These are phyloP conservation scores for Pyrenophora teres DNA, from an alignment of 2,329 filamentous ascomycete species.

Conservation along the genomic window DNA sequence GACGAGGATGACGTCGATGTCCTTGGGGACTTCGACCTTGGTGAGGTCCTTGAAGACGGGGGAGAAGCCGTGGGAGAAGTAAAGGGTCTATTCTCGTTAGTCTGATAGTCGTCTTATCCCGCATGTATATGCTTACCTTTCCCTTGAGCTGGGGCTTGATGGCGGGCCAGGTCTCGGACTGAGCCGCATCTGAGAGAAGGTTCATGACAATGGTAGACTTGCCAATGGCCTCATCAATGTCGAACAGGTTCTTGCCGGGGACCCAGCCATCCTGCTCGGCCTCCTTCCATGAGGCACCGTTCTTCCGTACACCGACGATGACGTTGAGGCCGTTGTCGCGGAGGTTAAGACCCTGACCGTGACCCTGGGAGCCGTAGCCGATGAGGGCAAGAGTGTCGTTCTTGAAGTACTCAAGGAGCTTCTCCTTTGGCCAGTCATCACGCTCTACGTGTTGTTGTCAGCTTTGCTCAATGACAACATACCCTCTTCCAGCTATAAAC, in stretches of 20 bases:
- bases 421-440: slow-evolving; percentile 97
- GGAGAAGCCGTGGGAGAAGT: slow-evolving; percentile 99
- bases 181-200: slow-evolving; percentile 94
- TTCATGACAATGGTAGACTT: slow-evolving; percentile 98
- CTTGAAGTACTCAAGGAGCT: slow-evolving; percentile 99
- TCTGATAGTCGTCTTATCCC: slow-evolving; percentile 23
- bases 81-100: slow-evolving; percentile 73
- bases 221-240: slow-evolving; percentile 93
- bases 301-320: slow-evolving; percentile 98
- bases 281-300: slow-evolving; percentile 98
- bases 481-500: no score
- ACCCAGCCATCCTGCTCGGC: slow-evolving; percentile 97
- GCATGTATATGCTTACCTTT: slow-evolving; percentile 67
- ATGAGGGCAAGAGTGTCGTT: slow-evolving; percentile 98
- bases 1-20: slow-evolving; percentile 99
- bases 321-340: slow-evolving; percentile 99
- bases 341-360: slow-evolving; percentile 99
- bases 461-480: slow-evolving; percentile 26
- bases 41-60: slow-evolving; percentile 99
- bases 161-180: slow-evolving; percentile 97
- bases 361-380: slow-evolving; percentile 96
- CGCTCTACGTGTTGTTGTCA: slow-evolving; percentile 68
- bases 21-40: slow-evolving; percentile 93
- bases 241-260: slow-evolving; percentile 97
- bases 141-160: slow-evolving; percentile 99